Base-by-base conservation (phyloP, 441 rosid genomes). In the Euphorbia celastroides region DNA sequence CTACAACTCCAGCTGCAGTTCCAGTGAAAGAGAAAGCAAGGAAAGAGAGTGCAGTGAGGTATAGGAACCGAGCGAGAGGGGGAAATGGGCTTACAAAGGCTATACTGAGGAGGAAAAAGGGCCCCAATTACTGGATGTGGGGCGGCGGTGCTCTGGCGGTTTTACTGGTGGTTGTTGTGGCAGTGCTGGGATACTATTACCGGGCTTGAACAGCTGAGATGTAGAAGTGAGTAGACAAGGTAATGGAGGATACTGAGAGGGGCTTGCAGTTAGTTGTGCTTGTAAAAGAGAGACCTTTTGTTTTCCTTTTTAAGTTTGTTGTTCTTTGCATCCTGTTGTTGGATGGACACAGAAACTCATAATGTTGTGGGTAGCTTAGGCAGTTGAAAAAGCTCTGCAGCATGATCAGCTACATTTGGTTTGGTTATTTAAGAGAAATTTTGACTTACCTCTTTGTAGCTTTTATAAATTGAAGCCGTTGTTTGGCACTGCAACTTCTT, bases 111-210 rank as follows among this genome's bases (percentile, higher is more conserved):
- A 83, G 83, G 74, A 92, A 83, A 67, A 91, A 83, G 82, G 74
- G 88, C 7, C 73, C 77, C 17, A 83, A 83, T 82, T 85, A 88
- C 70, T 88, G 89, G 97, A 36, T 77, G 52, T 89, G 84, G 86
- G 88, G 79, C 32, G 91, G 77, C 31, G 77, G 86, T 4, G 91
- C 79, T 7, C 83, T 36, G 3, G 69, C 56, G 26, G 63, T 85
- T 14, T 58, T 79, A 51, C n/a, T n/a, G n/a, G 20, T 78, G 46
- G 81, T 77, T 41, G 76, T 86, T 64, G 27, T 81, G 41, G 62
- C 83, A 46, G 74, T 65, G 5, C 51, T 82, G 0, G 73, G 75
- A 25, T 91, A 83, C 84, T 78, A 75, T 63, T 66, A 76, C 68
- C 67, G 70, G 36, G 67, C 42, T 58, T 69, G 76, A 73, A 71